Percentiles rank a stretch among this genome's conserved stretches.
These are phyloP conservation scores for Thelonectria rubi DNA, from an alignment of 2,329 filamentous ascomycete genomes.

Conservation along the genomic window DNA sequence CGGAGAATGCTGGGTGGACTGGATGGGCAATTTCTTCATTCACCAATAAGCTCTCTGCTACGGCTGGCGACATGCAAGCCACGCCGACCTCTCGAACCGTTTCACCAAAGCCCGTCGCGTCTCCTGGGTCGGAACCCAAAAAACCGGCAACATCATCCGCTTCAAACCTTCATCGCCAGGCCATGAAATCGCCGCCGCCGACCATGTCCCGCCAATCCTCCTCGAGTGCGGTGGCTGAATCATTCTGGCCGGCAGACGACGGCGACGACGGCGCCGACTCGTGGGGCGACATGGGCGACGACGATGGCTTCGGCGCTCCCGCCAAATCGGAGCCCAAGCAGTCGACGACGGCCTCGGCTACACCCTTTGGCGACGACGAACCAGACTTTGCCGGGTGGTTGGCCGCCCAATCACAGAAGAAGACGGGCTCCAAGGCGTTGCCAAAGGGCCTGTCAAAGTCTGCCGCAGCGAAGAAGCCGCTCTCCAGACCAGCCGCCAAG, in stretches of 20 bases:
- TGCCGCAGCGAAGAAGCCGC: constrained; percentile 52
- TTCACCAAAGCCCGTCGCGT: constrained; percentile 52
- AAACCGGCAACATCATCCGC: constrained; percentile 59
- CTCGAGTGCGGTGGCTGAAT: constrained; percentile 55
- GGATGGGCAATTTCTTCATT: constrained; percentile 99
- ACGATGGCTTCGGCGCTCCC: constrained; percentile 54
- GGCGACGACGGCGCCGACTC: constrained; percentile 73
- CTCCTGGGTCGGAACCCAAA: constrained; percentile 52
- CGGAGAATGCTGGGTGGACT: constrained; percentile 72
- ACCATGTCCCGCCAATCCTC: constrained; percentile 59
- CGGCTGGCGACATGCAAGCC: constrained; percentile 84
- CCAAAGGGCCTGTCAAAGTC: constrained; percentile 85
- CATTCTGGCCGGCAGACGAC: constrained; percentile 64
- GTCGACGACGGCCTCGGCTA: constrained; percentile 47
- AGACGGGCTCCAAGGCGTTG: constrained; percentile 71
- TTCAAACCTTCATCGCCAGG: constrained; percentile 68
- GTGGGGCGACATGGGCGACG: constrained; percentile 77
- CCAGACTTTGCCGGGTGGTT: constrained; percentile 97
- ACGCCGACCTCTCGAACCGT: constrained; percentile 55
- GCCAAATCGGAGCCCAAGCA: constrained; percentile 41
- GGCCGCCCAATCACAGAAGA: constrained; percentile 83
- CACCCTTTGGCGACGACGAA: constrained; percentile 83
- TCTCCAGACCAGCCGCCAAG: constrained; percentile 55
- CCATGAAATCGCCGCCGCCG: constrained; percentile 61
- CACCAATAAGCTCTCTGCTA: constrained; percentile 88